Evolutionary conservation across 805 yeast genomes (phyloP).

Genomic region (Candida nonsorbophila): DNA sequence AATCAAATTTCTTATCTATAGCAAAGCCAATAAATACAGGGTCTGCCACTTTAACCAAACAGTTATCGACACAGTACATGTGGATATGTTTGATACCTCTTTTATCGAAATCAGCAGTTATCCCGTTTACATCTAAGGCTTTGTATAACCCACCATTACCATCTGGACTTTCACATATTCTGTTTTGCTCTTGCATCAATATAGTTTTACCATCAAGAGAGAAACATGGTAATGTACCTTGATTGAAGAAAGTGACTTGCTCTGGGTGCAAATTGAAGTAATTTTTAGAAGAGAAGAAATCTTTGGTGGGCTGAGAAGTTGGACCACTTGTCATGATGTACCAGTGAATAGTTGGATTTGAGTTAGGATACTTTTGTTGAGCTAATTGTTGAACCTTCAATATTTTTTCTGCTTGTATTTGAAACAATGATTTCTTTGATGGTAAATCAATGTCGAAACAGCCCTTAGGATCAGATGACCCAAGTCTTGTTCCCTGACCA

Average conservation of each 20-base stretch:
- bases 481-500: conserved; percentile 96
- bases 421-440: conserved; percentile 78
- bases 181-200: conserved; percentile 49
- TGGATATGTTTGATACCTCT: conserved; percentile 85
- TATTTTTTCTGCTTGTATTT: conserved; percentile 87
- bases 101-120: conserved; percentile 60
- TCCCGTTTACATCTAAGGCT: conserved; percentile 61
- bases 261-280: conserved; percentile 64
- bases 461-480: conserved; percentile 89
- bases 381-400: conserved; percentile 57
- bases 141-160: conserved; percentile 97
- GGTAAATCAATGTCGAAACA: conserved; percentile 87
- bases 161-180: conserved; percentile 84
- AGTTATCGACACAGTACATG: conserved; percentile 96
- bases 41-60: conserved; percentile 87
- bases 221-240: conserved; percentile 92
- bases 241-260: conserved; percentile 80
- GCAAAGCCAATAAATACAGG: conserved; percentile 88
- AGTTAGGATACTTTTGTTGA: conserved; percentile 15
- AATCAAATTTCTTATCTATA: conserved; percentile 54
- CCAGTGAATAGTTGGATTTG: conserved; percentile 54
- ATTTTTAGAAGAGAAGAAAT: conserved; percentile 53
- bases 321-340: conserved; percentile 95
- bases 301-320: conserved; percentile 70
- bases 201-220: conserved; percentile 63